Evolutionary conservation across 2,329 filamentous ascomycete species (phyloP).

Genomic region (Plectosphaerella sp.): DNA sequence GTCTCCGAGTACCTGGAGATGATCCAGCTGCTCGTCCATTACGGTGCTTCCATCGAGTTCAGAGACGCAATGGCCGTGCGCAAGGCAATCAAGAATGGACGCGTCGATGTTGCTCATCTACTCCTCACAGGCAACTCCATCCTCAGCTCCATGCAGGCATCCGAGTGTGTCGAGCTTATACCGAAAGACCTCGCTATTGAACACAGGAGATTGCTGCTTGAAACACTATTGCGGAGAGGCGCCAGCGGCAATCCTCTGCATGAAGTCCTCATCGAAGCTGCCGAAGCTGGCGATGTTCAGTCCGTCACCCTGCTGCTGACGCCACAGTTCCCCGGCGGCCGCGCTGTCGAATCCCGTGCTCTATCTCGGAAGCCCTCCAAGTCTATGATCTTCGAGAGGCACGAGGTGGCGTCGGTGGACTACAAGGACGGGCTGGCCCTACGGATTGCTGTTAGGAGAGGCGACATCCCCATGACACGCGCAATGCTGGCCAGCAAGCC

Average conservation of each 20-base stretch:
- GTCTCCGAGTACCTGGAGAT: constrained; percentile 48
- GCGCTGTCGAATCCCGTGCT: constrained; percentile 3
- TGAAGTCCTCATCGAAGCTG: constrained; percentile 46
- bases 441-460: constrained; percentile 40
- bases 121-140: constrained; percentile 39
- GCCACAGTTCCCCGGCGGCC: constrained; percentile 37
- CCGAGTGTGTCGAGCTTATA: constrained; percentile 43
- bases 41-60: constrained; percentile 52
- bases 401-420: constrained; percentile 48
- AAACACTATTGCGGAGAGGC: constrained; percentile 43
- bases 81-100: constrained; percentile 40
- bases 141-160: constrained; percentile 41
- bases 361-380: constrained; percentile 11
- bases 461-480: constrained; percentile 37
- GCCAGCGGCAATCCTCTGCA: constrained; percentile 41
- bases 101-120: constrained; percentile 40
- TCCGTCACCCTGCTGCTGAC: constrained; percentile 46
- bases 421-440: constrained; percentile 48
- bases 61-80: constrained; percentile 45
- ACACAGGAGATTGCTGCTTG: constrained; percentile 38
- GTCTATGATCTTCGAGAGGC: constrained; percentile 31
- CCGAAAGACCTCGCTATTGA: constrained; percentile 41
- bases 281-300: constrained; percentile 40
- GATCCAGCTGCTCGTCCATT: constrained; percentile 45
- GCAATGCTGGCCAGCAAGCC: constrained; percentile 43